Evolutionary conservation across 2,329 filamentous ascomycete genomes (phyloP).

Genomic region (Diaporthe eres): DNA sequence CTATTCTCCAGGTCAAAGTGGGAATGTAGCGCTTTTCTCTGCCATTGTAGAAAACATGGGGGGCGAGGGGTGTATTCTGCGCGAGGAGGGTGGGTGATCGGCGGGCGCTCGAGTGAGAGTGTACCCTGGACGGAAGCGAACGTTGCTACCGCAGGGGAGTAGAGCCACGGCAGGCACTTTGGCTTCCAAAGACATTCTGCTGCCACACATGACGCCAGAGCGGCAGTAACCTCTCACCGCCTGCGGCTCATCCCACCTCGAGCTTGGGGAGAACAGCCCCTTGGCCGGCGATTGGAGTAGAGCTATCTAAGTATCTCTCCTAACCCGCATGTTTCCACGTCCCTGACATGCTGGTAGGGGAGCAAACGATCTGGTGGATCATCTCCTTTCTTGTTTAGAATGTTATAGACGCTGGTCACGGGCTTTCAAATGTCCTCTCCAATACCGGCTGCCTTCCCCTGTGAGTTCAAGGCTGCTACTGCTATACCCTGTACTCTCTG

Average conservation of each 20-base stretch:
- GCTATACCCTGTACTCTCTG: neutral
- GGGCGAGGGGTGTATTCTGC: slow-evolving; percentile 10
- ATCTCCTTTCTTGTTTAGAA: slow-evolving; percentile 17
- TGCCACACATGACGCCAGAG: slow-evolving; percentile 14
- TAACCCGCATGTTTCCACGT: neutral
- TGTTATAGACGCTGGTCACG: neutral
- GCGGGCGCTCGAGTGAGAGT: slow-evolving; percentile 4
- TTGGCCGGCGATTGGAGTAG: neutral
- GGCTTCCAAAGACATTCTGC: slow-evolving; percentile 3
- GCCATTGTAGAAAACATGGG: slow-evolving; percentile 5
- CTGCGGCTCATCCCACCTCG: slow-evolving; percentile 29
- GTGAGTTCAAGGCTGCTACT: slow-evolving; percentile 22
- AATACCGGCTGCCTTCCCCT: neutral
- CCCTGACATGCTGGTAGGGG: neutral
- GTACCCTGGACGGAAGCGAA: slow-evolving; percentile 3
- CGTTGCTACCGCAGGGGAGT: neutral
- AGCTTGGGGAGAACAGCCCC: neutral
- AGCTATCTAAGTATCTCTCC: slow-evolving; percentile 1
- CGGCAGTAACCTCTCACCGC: slow-evolving; percentile 29
- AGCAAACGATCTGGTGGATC: slow-evolving; percentile 3
- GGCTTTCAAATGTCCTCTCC: slow-evolving; percentile 22
- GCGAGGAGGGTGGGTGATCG: slow-evolving; percentile 17
- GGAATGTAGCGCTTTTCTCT: neutral
- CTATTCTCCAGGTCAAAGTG: neutral
- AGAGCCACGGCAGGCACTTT: slow-evolving; percentile 5